Evolutionary conservation across 495 filamentous ascomycete species (phyloP), one percentile per base, ranked within the genome.

Genomic region (Podospora conica): DNA sequence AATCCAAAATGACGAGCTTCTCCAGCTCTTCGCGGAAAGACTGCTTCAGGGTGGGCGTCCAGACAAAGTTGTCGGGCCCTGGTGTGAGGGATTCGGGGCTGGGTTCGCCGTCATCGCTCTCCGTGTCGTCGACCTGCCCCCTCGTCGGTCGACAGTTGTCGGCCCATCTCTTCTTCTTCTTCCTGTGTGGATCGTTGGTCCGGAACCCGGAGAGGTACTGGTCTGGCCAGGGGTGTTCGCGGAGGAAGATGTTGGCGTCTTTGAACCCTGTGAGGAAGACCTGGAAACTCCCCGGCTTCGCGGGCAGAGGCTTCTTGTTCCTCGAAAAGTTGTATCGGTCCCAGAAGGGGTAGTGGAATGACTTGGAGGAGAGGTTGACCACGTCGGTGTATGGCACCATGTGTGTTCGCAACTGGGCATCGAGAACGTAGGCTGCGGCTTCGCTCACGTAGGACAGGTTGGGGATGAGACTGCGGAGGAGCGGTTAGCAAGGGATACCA

Each of bases 401-500:
- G 76, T 96, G 89, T 22, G 95, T 97, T 61, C 88, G 90, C 40
- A 99, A 81, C 68, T 94, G 90, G 64, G 87, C 87, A 79, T 99
- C 95, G 55, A 99, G 85, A 3, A 96, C 90, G 75, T 97, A 99
- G 53, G 95, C 94, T 12, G 95, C 95, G 20, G 95, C 95, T 81
- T 99, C 95, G 65, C 93, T 97, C 70, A 99, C 91, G 75, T 99
- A 99, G 58, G 93, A 97, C n/a, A 99, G 83, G 75, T 99, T 99
- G 53, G 95, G 95, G 77, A 99, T 99, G 63, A 99, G 85, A 73
- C 84, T 86, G 65, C 9, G 15, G 60, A 62, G 62, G 9, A 65
- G 1, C 53, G n/a, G 66, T 71, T 58, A 71, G 67, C 61, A 71
- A 58, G 67, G 65, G 53, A 62, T 60, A 31, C 11, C 11, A 24